A percentile compares a stretch with the other conserved stretches of the same genome.
phyloP scores from a whole-genome alignment of 1,139 yeast species.

The Saccharomycopsis phalli region DNA sequence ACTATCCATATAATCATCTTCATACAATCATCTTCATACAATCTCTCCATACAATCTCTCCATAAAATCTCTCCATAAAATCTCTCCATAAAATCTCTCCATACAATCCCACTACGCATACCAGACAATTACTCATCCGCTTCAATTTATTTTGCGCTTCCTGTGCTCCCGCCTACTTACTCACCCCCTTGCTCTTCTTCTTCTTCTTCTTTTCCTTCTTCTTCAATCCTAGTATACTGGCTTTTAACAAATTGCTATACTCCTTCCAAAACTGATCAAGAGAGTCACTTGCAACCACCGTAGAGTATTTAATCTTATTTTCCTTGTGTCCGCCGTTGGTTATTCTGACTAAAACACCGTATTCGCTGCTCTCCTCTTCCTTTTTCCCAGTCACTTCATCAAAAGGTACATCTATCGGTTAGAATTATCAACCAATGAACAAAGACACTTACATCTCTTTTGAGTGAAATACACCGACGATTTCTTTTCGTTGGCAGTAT shows the following conservation, averaged over 20 bases:
- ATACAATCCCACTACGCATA: too few relatives aligned
- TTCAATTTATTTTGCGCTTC: too few relatives aligned
- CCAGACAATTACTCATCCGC: too few relatives aligned
- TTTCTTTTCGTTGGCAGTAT: slow-evolving; percentile 10
- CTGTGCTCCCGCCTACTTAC: not conserved
- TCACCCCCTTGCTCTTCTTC: slow-evolving; percentile 29
- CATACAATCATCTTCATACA: too few relatives aligned
- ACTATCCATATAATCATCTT: too few relatives aligned
- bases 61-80: too few relatives aligned
- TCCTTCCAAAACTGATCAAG: slow-evolving; percentile 63
- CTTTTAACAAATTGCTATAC: slow-evolving; percentile 55
- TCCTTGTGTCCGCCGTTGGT: slow-evolving; percentile 48
- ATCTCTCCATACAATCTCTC: too few relatives aligned
- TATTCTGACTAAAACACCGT: slow-evolving; percentile 47
- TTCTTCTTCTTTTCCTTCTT: slow-evolving; percentile 59
- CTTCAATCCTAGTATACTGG: slow-evolving; percentile 50
- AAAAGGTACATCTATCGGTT: slow-evolving; percentile 8
- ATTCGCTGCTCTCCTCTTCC: slow-evolving; percentile 23
- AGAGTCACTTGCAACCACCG: slow-evolving; percentile 49
- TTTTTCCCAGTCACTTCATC: slow-evolving; percentile 16
- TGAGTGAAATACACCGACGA: slow-evolving; percentile 18
- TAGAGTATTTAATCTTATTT: slow-evolving; percentile 47
- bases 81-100: too few relatives aligned
- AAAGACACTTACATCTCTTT: slow-evolving; percentile 17
- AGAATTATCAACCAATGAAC: slow-evolving; percentile 2